Base-by-base conservation (phyloP, 106 monocot species). In the Iris macrosiphon region DNA sequence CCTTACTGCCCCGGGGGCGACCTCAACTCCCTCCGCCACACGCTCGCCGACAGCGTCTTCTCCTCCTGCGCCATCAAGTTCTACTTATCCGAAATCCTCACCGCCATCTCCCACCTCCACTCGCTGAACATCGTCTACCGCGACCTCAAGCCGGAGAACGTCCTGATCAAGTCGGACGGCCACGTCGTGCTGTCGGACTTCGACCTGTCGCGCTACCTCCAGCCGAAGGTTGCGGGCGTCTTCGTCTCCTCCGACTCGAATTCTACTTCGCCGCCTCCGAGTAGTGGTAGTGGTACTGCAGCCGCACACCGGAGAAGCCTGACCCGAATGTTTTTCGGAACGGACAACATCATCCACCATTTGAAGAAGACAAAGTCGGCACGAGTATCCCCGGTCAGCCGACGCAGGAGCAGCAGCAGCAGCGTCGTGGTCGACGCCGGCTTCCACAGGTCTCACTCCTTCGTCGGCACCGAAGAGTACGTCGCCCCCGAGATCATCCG, bases 391-490 rank as follows among this genome's bases (percentile, higher is more conserved):
- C 93, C 88, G 14, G 77, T 78, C 7, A 77, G 68, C 63, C 68
- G 75, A 13, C 31, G 56, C 15, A 69, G 73, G 48, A 56, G 53
- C 31, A 38, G 37, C 64, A 18, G 32, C 16, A 19, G 18, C 12
- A 2, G 14, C 41, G 16, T 41, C 2, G 26, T 25, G 7, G 18
- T 12, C 22, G 57, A 4, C 20, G 57, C 1, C 28, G 43, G 40
- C 6, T 69, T 69, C 14, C 89, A 82, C 58, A 51, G 65, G 27
- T 89, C 94, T 1, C 37, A 65, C 54, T 95, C 94, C 2, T 95
- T 95, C 60, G 94, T 95, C 14, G 94, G 94, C 12, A 95, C 94
- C 28, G 89, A 85, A 73, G 94, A 95, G 72, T 95, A 95, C 79
- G 89, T 95, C 19, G 49, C 94, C 41, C 94, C 94, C 23, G 94